Conservation (phyloP, 371 early-diverging fungal species). For the Mortierella sp. region DNA sequence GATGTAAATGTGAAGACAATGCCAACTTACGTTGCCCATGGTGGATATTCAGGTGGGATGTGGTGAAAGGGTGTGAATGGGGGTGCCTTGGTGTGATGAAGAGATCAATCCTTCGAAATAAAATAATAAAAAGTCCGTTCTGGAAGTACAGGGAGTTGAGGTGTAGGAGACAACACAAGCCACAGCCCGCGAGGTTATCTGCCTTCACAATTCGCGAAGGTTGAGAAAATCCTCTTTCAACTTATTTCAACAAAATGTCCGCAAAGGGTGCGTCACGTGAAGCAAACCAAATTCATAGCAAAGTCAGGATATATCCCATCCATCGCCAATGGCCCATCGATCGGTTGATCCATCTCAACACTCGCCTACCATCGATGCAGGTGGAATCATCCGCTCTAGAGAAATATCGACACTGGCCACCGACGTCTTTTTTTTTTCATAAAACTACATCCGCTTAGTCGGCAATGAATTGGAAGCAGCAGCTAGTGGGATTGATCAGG, state of each 20-base stretch:
- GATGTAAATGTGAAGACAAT: no score
- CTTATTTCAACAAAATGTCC: slow-evolving; percentile 41
- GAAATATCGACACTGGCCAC: no score
- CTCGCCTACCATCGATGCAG: no score
- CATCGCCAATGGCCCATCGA: slow-evolving; percentile 10
- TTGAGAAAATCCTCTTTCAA: slow-evolving; percentile 43
- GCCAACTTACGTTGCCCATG: slow-evolving; percentile 38
- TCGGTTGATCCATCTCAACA: not conserved
- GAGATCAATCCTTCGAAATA: not conserved
- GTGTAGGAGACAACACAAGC: slow-evolving; percentile 6
- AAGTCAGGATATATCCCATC: no score
- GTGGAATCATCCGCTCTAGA: no score
- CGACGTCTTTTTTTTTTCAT: not conserved
- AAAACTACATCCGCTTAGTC: no score
- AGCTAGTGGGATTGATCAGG: no score
- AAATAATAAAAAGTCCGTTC: not conserved
- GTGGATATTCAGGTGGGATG: slow-evolving; percentile 14
- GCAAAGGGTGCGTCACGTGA: slow-evolving; percentile 51
- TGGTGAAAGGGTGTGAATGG: slow-evolving; percentile 6
- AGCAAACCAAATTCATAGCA: no score
- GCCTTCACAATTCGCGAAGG: not conserved
- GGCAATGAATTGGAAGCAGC: no score
- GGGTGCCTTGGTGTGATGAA: not conserved
- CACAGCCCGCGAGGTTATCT: not conserved
- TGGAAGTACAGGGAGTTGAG: not conserved